These are phyloP conservation scores for Corymbia maculata DNA, from an alignment of 345 rosid species.

Conservation along the genomic window DNA sequence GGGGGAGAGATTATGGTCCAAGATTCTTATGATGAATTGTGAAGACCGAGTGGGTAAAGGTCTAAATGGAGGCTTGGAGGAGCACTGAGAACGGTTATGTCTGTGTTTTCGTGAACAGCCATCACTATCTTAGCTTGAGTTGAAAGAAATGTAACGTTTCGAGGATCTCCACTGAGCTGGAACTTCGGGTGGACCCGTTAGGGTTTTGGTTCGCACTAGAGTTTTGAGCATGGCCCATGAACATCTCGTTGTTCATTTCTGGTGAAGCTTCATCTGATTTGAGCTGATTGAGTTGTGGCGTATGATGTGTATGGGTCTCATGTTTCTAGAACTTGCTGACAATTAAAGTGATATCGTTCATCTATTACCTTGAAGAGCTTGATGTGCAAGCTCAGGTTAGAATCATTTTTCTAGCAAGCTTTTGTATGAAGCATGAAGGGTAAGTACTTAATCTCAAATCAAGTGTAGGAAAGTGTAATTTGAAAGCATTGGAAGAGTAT, in stretches of 20 bases:
- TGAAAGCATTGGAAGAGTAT: neutral
- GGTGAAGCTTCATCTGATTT: neutral
- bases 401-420: neutral
- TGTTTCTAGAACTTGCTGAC: neutral
- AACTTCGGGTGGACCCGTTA: neutral
- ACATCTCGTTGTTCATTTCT: neutral
- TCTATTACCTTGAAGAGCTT: neutral
- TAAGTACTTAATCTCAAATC: neutral
- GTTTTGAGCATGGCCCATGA: neutral
- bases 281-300: neutral
- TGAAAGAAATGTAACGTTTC: neutral
- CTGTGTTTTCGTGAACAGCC: neutral
- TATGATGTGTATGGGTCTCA: neutral
- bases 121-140: neutral
- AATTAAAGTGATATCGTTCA: neutral
- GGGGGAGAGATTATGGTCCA: neutral
- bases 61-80: neutral
- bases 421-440: neutral
- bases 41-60: neutral
- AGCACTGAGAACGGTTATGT: neutral
- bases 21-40: neutral
- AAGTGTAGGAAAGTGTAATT: neutral
- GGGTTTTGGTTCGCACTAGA: neutral
- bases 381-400: neutral
- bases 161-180: neutral